Evolutionary conservation across 305 asterid species (phyloP), one percentile per base, ranked within the genome.

Genomic region (Solanum hybrid): DNA sequence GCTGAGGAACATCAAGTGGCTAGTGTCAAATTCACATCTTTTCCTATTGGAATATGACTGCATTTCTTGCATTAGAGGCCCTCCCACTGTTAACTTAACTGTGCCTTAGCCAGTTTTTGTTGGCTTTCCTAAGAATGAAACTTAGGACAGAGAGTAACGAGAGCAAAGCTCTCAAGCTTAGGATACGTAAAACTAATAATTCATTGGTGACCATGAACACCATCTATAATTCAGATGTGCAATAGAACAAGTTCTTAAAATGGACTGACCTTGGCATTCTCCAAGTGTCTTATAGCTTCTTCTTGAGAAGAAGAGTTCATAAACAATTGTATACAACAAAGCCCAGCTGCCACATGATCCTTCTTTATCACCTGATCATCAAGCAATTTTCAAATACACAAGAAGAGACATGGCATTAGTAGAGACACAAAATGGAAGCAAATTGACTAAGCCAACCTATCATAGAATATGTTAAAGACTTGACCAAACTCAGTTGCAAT

Each of bases 271-370:
- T 94, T 93, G 90, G 99, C 97, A 92, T 94, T 92, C 91, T 97
- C 99, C 94, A 97, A 93, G 98, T 97, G 98, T 92, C 91, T 92
- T 91, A 95, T 89, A 90, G 99, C 97, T 92, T 94, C 98, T 92
- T 97, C 99, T 91, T 94, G 98, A 90, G 98, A 94, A 91, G 97
- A 94, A 90, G 99, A 96, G 93, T 97, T 96, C 98, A 97, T 94
- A 92, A 96, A 97, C 92, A 97, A 93, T 94, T 97, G 99, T 90
- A 97, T 95, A 93, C 98, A 97, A 92, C 99, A 97, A 89, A 97
- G 97, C 89, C 99, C 99, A 90, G 98, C 98, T 36, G 99, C 99
- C 86, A 97, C 94, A 32, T 97, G 97, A 91, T 97, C 99, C 93
- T 95, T 97, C 93, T 94, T 97, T 90, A 97, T 93, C 93, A 97